Evolutionary conservation across 306 rosid species (phyloP), one percentile per base, ranked within the genome.

Genomic region (Alnus glutinosa): DNA sequence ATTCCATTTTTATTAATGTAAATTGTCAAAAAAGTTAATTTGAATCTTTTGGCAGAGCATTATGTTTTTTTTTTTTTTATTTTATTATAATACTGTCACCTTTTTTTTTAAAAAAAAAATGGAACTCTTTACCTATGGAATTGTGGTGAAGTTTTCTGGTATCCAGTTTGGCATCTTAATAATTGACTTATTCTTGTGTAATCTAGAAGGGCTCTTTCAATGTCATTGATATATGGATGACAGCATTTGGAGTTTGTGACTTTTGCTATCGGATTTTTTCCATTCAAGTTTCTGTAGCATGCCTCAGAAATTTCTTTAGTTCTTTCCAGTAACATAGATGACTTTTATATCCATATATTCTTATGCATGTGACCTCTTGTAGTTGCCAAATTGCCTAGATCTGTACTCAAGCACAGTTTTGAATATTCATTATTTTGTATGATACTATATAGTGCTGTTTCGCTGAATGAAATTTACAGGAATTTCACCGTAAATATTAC

Each of bases 401-500:
- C 34, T 62, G 78, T 79, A 55, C 74, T 62, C 54, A 63, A 54
- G 7, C 23, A 49, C 15, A 54, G 23, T 66, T 37, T 19, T 66
- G 71, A 64, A 55, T 55, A 64, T 77, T 57, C 61, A 77, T 61
- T 79, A 19, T 7, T 13, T 19, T 15, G 32, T 66, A 28, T 66
- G 70, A 55, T 1, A 57, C 36, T 55, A 36, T 16, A 12, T 63
- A 46, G 49, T 36, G 7, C 46, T 39, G 58, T 84, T 77, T 51
- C 78, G 71, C 71, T 68, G 63, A 82, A 69, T 78, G 83, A 67
- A 50, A 64, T 36, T 85, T 74, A 54, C 94, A 93, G 99, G 99
- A 95, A 84, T 95, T 95, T 87, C 99, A 95, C 77, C 47, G 91
- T 74, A 93, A 93, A 79, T 95, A 90, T 84, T 95, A 95, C 75